Evolutionary conservation across 352 stramenopile genomes (phyloP).

Genomic region (Saprolegnia diclina): DNA sequence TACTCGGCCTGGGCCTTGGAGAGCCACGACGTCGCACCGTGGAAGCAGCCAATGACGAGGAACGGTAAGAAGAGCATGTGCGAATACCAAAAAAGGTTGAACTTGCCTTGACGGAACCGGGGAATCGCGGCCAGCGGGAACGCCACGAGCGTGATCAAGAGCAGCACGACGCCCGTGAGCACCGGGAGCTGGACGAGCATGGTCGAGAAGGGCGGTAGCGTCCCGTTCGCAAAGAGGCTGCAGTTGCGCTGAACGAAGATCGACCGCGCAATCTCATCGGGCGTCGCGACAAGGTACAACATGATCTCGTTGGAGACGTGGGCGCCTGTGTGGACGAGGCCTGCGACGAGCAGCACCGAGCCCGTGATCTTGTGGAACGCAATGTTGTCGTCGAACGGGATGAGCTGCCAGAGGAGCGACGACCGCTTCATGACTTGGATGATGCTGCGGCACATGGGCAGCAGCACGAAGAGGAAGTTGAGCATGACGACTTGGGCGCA

Average conservation of each 20-base stretch:
- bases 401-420: slow-evolving; percentile 41
- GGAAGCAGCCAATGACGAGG: slow-evolving; percentile 52
- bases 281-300: slow-evolving; percentile 58
- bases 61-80: slow-evolving; percentile 34
- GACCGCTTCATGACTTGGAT: slow-evolving; percentile 50
- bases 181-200: slow-evolving; percentile 45
- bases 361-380: slow-evolving; percentile 38
- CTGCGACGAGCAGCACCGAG: slow-evolving; percentile 30
- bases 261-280: slow-evolving; percentile 48
- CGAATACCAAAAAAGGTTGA: slow-evolving; percentile 23
- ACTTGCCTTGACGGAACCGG: slow-evolving; percentile 31
- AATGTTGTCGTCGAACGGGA: slow-evolving; percentile 47
- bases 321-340: slow-evolving; percentile 35
- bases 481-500: slow-evolving; percentile 68
- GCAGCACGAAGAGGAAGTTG: slow-evolving; percentile 64
- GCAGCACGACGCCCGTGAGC: slow-evolving; percentile 40
- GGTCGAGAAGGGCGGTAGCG: slow-evolving; percentile 48
- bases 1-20: slow-evolving; percentile 32
- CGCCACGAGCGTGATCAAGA: slow-evolving; percentile 31
- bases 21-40: slow-evolving; percentile 37
- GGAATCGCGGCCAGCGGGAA: slow-evolving; percentile 34
- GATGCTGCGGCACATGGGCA: slow-evolving; percentile 71
- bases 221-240: slow-evolving; percentile 39
- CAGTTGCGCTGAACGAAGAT: slow-evolving; percentile 38
- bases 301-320: slow-evolving; percentile 69